A percentile compares a stretch with the other conserved stretches of the same genome.
phyloP scores from a whole-genome alignment of 1,139 yeast genomes.

The Lodderomyces elongisporus region DNA sequence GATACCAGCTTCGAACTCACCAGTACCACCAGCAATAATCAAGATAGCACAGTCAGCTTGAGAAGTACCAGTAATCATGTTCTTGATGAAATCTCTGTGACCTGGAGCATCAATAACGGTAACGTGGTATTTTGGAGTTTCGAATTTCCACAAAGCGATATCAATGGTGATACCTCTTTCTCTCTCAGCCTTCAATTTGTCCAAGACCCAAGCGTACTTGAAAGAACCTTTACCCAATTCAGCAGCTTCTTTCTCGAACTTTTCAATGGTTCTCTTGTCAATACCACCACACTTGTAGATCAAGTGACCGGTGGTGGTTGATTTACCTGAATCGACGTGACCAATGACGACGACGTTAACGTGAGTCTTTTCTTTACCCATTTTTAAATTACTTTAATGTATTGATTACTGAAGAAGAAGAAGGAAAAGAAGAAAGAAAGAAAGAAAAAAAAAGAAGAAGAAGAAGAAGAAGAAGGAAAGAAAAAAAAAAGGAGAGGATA shows the following conservation, averaged over 20 bases:
- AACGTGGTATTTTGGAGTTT: slow-evolving; percentile 90
- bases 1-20: slow-evolving; percentile 96
- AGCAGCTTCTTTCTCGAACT: slow-evolving; percentile 98
- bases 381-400: slow-evolving; percentile 11
- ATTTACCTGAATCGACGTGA: slow-evolving; percentile 98
- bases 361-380: slow-evolving; percentile 95
- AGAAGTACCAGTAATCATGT: slow-evolving; percentile 90
- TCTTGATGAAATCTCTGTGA: slow-evolving; percentile 96
- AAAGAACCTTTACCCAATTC: slow-evolving; percentile 97
- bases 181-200: slow-evolving; percentile 93
- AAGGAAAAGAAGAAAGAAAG: slow-evolving; percentile 7
- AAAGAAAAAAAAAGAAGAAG: slow-evolving; percentile 6
- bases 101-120: slow-evolving; percentile 95
- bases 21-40: slow-evolving; percentile 86
- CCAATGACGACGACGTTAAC: slow-evolving; percentile 99
- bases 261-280: slow-evolving; percentile 97
- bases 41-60: slow-evolving; percentile 92
- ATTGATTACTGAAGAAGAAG: slow-evolving; percentile 7
- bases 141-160: slow-evolving; percentile 94
- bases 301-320: slow-evolving; percentile 98
- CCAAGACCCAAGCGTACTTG: slow-evolving; percentile 98
- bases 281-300: slow-evolving; percentile 92
- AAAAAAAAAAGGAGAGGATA: not conserved
- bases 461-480: slow-evolving; percentile 3
- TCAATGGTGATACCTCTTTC: slow-evolving; percentile 97